Base-by-base conservation (phyloP, 2,329 filamentous ascomycete genomes). In the Sphaerulina musiva region DNA sequence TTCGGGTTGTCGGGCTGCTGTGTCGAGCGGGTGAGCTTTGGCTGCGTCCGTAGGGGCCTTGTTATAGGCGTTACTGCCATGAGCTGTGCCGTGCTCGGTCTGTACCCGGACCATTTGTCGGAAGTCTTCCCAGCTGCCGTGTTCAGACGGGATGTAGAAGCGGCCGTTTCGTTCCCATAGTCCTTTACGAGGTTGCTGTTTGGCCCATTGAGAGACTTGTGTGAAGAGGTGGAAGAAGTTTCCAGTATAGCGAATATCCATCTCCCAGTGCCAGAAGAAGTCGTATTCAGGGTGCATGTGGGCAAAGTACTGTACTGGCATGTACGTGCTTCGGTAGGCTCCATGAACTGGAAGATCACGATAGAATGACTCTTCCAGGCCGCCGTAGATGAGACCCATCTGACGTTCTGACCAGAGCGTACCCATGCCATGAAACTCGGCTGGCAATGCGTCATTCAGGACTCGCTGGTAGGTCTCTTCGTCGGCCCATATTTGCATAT, bases 261-360 rank as follows among this genome's bases (percentile, higher is more conserved):
- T 92, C 70, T 95, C 90, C 88, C 90, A 95, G 62, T 95, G 88
- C 90, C 90, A 95, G 71, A 90, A 89, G 72, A 84, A 88, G 46
- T 95, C 89, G 66, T 91, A 95, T 69, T 95, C 90, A 1, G 88
- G 87, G 70, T 95, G 90, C 64, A 83, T 80, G 66, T 91, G 84
- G 5, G 91, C 88, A 69, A 97, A 97, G 70, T 92, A 87, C 67
- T 96, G 91, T 75, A 97, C 84, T 0, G 91, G 89, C 89, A 97
- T 95, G 64, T 90, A 89, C 8, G 93, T 82, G 51, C 89, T 91
- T 49, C 86, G 80, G 70, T 80, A 80, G 1, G 72, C 77, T 29
- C 87, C 87, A 47, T 88, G 84, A 2, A 86, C 83, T 46, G 86
- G 84, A 29, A 87, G 76, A 49, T 81, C 78, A 11, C 74, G 76